Base-by-base conservation (phyloP, 2,329 filamentous ascomycete species). In the Rhytidhysteron rufulum region DNA sequence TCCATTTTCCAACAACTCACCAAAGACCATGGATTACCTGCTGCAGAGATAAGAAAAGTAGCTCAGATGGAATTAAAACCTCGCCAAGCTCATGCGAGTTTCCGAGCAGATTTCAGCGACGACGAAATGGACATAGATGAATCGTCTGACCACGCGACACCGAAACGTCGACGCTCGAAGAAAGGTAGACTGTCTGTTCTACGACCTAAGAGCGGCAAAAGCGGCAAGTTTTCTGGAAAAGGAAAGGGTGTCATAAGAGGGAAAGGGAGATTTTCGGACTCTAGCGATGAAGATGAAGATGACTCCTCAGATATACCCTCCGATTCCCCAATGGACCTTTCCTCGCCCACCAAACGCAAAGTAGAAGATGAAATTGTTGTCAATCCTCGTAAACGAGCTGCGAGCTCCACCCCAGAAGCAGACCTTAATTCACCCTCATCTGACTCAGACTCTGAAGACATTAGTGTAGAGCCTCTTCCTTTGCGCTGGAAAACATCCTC, bases 151-250 rank as follows among this genome's bases (percentile, higher is more conserved):
- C 10, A 30, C 9, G 16, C 31, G 37, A 8, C 21, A 30, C 17
- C 33, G 31, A 9, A 39, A 39, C 10, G 33, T 18, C 42, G 20
- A 37, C 52, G 19, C 18, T 48, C 44, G 45, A 45, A 50, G 37
- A 58, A 55, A 42, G 62, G 62, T 2, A 51, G 51, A 9, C 44
- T 62, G 3, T 68, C 65, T 5, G 50, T 62, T 3, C 45, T 67
- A 1, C 51, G 64, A 29, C 65, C 65, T 1, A 66, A 47, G 34
- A 62, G 54, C 27, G 47, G 52, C 32, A 66, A 47, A 35, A 62
- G 54, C 27, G 47, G 52, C 32, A 65, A 61, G 33, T 60, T 48
- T 31, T 62, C 61, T 1, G 63, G 62, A 22, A 67, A 67, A 45
- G 57, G 56, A 24, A 56, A 48, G 35, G 47, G 24, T 43, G 62